Conservation (phyloP, 1,139 yeast species). For the Zygotorulaspora mrakii region DNA sequence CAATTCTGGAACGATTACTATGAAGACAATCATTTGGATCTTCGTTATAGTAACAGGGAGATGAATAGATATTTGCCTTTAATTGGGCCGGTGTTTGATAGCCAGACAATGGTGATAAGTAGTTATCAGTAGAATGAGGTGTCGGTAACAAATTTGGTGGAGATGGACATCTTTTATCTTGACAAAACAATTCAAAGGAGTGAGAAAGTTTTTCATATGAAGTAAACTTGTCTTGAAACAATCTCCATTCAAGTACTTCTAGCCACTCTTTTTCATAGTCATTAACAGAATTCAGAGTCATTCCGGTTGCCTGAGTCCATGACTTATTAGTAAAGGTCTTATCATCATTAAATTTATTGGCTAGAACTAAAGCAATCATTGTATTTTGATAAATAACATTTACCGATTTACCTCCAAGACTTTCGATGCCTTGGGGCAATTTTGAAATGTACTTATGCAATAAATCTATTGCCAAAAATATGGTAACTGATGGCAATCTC, state of each 20-base stretch:
- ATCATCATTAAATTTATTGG: constrained; percentile 94
- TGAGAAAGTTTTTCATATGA: constrained; percentile 30
- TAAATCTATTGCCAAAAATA: constrained; percentile 74
- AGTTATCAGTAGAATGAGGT: constrained; percentile 17
- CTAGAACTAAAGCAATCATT: constrained; percentile 70
- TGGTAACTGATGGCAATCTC: constrained; percentile 76
- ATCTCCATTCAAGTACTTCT: constrained; percentile 37
- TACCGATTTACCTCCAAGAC: constrained; percentile 36
- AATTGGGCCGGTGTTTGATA: constrained; percentile 24
- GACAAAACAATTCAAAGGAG: constrained; percentile 27
- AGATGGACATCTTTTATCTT: constrained; percentile 19
- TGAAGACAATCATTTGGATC: constrained; percentile 19
- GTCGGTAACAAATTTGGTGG: constrained; percentile 21
- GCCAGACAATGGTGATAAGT: constrained; percentile 19
- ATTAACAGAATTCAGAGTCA: constrained; percentile 58
- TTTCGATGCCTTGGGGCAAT: constrained; percentile 35
- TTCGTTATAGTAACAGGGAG: constrained; percentile 26
- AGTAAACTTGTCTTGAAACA: constrained; percentile 33
- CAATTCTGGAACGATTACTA: constrained; percentile 14
- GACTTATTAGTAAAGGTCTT: constrained; percentile 92
- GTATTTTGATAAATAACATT: constrained; percentile 57
- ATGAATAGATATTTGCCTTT: constrained; percentile 23
- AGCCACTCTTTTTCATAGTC: constrained; percentile 74
- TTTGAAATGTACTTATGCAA: constrained; percentile 44
- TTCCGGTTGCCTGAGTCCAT: constrained; percentile 93